Conservation (phyloP, 768 basidiomycete genomes). For the Amanita pallidorosea region DNA sequence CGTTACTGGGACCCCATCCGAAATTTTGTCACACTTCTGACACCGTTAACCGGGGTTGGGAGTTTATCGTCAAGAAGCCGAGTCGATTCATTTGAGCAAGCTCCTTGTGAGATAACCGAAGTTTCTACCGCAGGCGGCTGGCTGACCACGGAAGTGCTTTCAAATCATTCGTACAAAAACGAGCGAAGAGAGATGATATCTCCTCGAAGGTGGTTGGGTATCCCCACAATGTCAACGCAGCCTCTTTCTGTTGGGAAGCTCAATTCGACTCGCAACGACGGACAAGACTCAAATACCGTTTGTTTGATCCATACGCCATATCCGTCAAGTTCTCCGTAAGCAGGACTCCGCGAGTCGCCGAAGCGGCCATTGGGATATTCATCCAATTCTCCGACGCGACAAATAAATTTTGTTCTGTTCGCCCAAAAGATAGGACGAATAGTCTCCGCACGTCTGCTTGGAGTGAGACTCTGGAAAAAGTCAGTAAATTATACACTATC, state of each 20-base stretch:
- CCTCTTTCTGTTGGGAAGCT: constrained; percentile 56
- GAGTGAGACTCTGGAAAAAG: constrained; percentile 69
- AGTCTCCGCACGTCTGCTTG: constrained; percentile 79
- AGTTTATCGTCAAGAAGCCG: constrained; percentile 96
- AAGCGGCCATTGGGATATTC: constrained; percentile 99
- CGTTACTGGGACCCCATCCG: constrained; percentile 92
- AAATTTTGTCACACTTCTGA: constrained; percentile 68
- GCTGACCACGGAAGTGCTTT: constrained; percentile 88
- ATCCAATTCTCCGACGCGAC: constrained; percentile 94
- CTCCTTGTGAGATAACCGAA: constrained; percentile 59
- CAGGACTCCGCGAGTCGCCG: constrained; percentile 94
- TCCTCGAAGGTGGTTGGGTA: constrained; percentile 59
- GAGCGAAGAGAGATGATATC: constrained; percentile 63
- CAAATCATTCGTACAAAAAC: constrained; percentile 71
- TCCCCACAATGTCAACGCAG: constrained; percentile 84
- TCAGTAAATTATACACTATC: constrained; percentile 6
- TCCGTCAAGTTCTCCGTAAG: constrained; percentile 96
- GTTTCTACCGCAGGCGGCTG: constrained; percentile 81
- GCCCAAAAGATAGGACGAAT: constrained; percentile 99
- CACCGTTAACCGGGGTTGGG: constrained; percentile 91
- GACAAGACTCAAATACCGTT: constrained; percentile 34
- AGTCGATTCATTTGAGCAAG: constrained; percentile 80
- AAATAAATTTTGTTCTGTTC: constrained; percentile 90
- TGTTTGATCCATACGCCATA: constrained; percentile 92
- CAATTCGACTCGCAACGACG: not conserved